Conservation (phyloP, 345 rosid species). For the Pistacia vera region DNA sequence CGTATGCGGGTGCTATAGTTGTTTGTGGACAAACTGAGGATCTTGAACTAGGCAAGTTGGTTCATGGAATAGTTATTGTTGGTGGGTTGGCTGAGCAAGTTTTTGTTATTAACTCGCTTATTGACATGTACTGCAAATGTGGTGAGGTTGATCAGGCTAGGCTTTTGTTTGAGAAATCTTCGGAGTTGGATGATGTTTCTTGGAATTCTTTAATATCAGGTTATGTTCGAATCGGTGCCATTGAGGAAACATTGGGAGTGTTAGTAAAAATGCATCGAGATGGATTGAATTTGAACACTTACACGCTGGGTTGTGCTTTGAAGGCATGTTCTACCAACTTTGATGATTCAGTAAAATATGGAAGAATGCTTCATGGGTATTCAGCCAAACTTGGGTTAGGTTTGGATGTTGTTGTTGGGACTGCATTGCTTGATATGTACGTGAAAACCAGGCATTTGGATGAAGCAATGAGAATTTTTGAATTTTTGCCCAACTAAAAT, state of each 20-base stretch:
- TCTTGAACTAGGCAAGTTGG: constrained; percentile 38
- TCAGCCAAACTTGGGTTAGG: constrained; percentile 43
- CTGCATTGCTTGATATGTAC: constrained; percentile 65
- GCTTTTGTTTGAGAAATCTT: constrained; percentile 41
- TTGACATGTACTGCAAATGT: constrained; percentile 53
- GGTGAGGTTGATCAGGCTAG: constrained; percentile 43
- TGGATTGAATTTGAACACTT: constrained; percentile 36
- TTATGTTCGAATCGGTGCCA: constrained; percentile 40
- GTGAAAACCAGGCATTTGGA: constrained; percentile 41
- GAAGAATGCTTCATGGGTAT: constrained; percentile 47
- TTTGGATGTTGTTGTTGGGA: constrained; percentile 42
- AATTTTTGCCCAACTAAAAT: constrained; percentile 39
- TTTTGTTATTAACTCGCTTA: constrained; percentile 38
- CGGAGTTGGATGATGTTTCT: constrained; percentile 41
- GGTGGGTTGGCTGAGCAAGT: constrained; percentile 32
- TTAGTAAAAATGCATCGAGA: constrained; percentile 44
- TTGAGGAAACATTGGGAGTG: constrained; percentile 35
- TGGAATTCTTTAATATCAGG: constrained; percentile 63
- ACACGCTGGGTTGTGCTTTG: constrained; percentile 51
- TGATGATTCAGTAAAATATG: constrained; percentile 27
- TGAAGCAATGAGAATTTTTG: constrained; percentile 35
- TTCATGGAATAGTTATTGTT: constrained; percentile 47
- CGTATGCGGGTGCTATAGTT: constrained; percentile 46
- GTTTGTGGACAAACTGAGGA: constrained; percentile 45
- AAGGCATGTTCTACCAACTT: constrained; percentile 41